Conservation (phyloP, 768 basidiomycete species). For the Suillus ampliporus region DNA sequence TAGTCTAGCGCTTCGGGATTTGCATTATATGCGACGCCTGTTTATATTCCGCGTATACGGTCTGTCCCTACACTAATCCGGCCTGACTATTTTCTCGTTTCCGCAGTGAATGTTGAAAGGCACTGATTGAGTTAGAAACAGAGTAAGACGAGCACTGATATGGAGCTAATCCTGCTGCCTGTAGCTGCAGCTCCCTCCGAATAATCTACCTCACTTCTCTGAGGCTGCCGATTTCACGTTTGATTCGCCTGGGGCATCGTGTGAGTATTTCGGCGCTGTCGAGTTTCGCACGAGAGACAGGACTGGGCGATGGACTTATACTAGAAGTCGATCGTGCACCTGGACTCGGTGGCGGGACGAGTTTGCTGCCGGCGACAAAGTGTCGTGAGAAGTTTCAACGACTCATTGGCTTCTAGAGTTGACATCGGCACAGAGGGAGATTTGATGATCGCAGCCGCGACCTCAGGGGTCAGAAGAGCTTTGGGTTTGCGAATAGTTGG, state of each 20-base stretch:
- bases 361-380: slow-evolving; percentile 51
- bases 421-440: slow-evolving; percentile 85
- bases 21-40: too few relatives aligned
- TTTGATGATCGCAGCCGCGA: slow-evolving; percentile 72
- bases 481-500: slow-evolving; percentile 72
- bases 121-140: slow-evolving; percentile 22
- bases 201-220: slow-evolving; percentile 84
- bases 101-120: too few relatives aligned
- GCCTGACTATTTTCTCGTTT: too few relatives aligned
- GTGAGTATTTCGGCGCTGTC: slow-evolving; percentile 68
- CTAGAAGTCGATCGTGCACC: slow-evolving; percentile 15
- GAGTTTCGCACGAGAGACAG: slow-evolving; percentile 53
- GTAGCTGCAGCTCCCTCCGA: slow-evolving; percentile 76
- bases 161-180: slow-evolving; percentile 53
- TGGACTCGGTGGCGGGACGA: slow-evolving; percentile 42
- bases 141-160: slow-evolving; percentile 15
- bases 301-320: slow-evolving; percentile 49
- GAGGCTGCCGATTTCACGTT: slow-evolving; percentile 72
- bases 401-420: slow-evolving; percentile 76
- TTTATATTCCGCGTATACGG: too few relatives aligned
- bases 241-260: slow-evolving; percentile 76
- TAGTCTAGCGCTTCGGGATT: too few relatives aligned
- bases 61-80: too few relatives aligned
- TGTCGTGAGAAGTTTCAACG: slow-evolving; percentile 64
- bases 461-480: slow-evolving; percentile 69